Conservation (phyloP, 345 rosid genomes). For the Hibiscus tridactylites region DNA sequence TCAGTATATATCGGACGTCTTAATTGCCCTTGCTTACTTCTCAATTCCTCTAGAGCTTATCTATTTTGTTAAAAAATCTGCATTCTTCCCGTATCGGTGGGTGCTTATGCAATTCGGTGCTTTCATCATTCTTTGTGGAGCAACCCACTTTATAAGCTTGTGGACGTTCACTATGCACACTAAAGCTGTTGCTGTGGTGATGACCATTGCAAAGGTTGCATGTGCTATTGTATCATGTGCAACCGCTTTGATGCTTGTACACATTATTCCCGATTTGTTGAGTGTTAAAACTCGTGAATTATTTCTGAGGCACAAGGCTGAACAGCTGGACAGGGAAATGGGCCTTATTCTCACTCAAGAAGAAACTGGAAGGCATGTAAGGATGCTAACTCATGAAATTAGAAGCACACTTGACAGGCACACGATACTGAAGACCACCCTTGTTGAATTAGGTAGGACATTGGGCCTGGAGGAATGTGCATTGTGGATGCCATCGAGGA, state of each 20-base stretch:
- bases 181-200: constrained; percentile 70
- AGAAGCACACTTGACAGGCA: constrained; percentile 84
- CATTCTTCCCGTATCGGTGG: constrained; percentile 91
- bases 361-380: constrained; percentile 86
- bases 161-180: constrained; percentile 86
- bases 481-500: constrained; percentile 87
- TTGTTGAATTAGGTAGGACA: constrained; percentile 78
- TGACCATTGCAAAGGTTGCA: constrained; percentile 71
- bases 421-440: constrained; percentile 76
- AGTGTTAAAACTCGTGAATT: constrained; percentile 76
- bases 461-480: constrained; percentile 86
- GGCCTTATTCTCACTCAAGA: constrained; percentile 84
- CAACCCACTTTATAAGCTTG: constrained; percentile 78
- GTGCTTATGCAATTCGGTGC: constrained; percentile 96
- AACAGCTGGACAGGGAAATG: constrained; percentile 82
- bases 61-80: constrained; percentile 77
- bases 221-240: constrained; percentile 85
- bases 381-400: constrained; percentile 95
- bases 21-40: constrained; percentile 87
- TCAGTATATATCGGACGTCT: constrained; percentile 82
- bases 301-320: constrained; percentile 69
- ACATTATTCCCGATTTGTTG: constrained; percentile 83
- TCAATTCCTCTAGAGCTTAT: constrained; percentile 86
- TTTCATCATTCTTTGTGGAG: constrained; percentile 88
- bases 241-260: constrained; percentile 85